Conservation (phyloP, 345 rosid species). For the Kandelia obovata region DNA sequence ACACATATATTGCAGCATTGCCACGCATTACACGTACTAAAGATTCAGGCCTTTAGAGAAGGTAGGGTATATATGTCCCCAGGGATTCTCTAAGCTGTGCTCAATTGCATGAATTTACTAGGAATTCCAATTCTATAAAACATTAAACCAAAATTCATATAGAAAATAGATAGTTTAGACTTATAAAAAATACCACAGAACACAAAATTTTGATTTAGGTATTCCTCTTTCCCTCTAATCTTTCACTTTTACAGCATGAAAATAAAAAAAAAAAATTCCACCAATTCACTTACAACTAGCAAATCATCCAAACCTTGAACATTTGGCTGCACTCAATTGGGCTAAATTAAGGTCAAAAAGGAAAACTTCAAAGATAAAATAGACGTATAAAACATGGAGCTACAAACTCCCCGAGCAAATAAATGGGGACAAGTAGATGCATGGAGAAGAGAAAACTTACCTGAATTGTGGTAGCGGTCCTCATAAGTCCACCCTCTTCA, state of each 20-base stretch:
- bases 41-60: no score
- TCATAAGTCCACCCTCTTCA: conserved; percentile 63
- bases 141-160: not conserved
- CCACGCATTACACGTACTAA: not conserved
- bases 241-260: no score
- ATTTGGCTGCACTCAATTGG: no score
- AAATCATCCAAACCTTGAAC: no score
- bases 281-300: no score
- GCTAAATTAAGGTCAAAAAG: no score
- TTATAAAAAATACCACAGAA: not conserved
- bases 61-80: no score
- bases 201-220: not conserved
- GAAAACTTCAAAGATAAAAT: not conserved
- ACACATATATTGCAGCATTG: not conserved
- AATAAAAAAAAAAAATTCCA: no score
- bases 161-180: not conserved
- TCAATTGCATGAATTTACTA: no score
- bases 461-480: conserved; percentile 74
- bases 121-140: no score
- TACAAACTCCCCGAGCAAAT: not conserved
- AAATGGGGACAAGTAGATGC: not conserved
- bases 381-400: not conserved
- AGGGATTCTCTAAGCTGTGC: no score
- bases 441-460: conserved; percentile 35
- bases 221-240: not conserved